Base-by-base conservation (phyloP, 768 basidiomycete genomes). In the Pilatotrama ljubarskyi region DNA sequence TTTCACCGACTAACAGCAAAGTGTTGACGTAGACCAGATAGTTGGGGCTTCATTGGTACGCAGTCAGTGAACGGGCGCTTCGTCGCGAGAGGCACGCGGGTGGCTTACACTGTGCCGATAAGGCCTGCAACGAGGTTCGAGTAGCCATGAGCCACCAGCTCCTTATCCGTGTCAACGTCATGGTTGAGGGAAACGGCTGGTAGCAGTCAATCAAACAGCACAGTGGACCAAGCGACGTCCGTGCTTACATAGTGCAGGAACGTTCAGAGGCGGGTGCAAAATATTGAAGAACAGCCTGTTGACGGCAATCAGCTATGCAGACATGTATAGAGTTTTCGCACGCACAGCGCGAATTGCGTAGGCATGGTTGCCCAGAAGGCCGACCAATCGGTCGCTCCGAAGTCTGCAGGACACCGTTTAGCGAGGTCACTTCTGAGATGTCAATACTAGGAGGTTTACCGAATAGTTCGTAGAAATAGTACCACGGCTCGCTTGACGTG, bases 21-120 rank as follows among this genome's bases (percentile, higher is more conserved):
- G 94, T 89, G 74, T 97, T 87, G 54, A 95, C 90, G 72, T 93
- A 93, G 18, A 93, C 91, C 0, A 93, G 81, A 70, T 93, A 94
- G 67, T 93, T 92, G 0, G 91, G 91, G 5, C 55, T 35, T n/a
- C n/a, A 87, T 88, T 66, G 10, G 32, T 37, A 38, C 5, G 15
- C n/a, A 14, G 35, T 51, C 14, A 62, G 41, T 51, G 36, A 41
- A n/a, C 9, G 43, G 35, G 26, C 15, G 18, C 17, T 22, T 32
- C 10, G 11, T 5, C 15, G 22, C 0, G 3, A 20, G 24, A 17
- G 14, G 18, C 24, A 17, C 4, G 42, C n/a, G n/a, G 43, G 55
- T 46, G 22, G 77, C 86, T 60, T 78, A 91, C 81, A 95, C 93
- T 8, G 90, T 87, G 7, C 95, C 94, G 26, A 90, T 65, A 1